Conservation (phyloP, 345 rosid genomes). For the Lepidium aucheri region DNA sequence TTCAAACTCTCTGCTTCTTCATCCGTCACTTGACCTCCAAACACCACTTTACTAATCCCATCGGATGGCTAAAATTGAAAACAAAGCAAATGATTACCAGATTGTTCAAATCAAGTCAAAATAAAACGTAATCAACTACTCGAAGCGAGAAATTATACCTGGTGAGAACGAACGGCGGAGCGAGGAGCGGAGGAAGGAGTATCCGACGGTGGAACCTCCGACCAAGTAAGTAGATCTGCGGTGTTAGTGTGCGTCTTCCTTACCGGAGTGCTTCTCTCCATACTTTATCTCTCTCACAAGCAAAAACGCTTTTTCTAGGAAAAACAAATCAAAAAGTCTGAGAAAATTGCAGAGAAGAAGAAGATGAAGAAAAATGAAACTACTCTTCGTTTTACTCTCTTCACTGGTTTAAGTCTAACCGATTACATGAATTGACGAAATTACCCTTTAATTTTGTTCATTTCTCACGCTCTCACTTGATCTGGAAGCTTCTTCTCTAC, state of each 20-base stretch:
- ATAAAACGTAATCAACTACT: background rate
- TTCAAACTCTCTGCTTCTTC: constrained; percentile 83
- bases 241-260: constrained; percentile 71
- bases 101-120: background rate
- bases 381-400: background rate
- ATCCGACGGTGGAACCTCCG: constrained; percentile 51
- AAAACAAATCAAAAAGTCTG: background rate
- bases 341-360: background rate
- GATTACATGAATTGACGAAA: background rate
- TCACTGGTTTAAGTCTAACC: background rate
- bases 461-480: background rate
- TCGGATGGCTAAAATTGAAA: constrained; percentile 65
- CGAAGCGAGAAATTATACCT: constrained; percentile 28
- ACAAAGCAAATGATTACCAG: background rate
- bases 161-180: constrained; percentile 54
- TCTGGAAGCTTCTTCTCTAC: constrained; percentile 11
- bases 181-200: constrained; percentile 52
- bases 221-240: constrained; percentile 89
- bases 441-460: constrained; percentile 4
- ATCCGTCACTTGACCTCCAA: constrained; percentile 97
- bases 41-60: constrained; percentile 91
- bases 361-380: background rate
- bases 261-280: constrained; percentile 77
- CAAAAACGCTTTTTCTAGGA: background rate
- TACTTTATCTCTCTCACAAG: constrained; percentile 10